These are phyloP conservation scores for Paracoccidioides lutzii DNA, from an alignment of 2,329 filamentous ascomycete genomes.

Conservation along the genomic window DNA sequence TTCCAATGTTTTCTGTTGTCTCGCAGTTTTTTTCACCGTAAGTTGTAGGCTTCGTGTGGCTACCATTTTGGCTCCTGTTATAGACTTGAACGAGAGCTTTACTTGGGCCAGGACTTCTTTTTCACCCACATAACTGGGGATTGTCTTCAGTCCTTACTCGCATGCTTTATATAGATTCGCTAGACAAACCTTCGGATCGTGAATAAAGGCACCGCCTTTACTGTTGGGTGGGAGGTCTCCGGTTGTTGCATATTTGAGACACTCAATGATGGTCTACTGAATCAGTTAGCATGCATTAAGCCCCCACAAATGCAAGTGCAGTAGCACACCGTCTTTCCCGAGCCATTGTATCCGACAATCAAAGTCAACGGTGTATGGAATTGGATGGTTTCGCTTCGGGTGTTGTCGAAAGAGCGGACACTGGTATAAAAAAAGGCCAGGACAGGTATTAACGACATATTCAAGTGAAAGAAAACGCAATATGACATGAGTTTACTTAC, in stretches of 20 bases:
- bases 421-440: conserved; percentile 22
- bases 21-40: conserved; percentile 66
- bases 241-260: conserved; percentile 93
- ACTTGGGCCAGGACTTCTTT: conserved; percentile 85
- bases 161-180: background rate
- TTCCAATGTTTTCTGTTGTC: conserved; percentile 73
- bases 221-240: conserved; percentile 87
- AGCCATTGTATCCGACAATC: conserved; percentile 95
- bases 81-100: conserved; percentile 73
- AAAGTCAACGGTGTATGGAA: conserved; percentile 87
- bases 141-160: conserved; percentile 5
- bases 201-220: conserved; percentile 80
- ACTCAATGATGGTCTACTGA: conserved; percentile 82
- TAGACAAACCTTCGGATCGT: conserved; percentile 67
- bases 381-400: conserved; percentile 61
- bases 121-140: conserved; percentile 58
- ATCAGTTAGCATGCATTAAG: conserved; percentile 4
- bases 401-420: conserved; percentile 74
- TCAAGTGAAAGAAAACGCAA: background rate
- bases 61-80: conserved; percentile 66
- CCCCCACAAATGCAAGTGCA: conserved; percentile 1
- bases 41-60: conserved; percentile 74
- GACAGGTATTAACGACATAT: background rate
- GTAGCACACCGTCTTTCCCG: conserved; percentile 64
- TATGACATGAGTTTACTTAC: conserved; percentile 25